Evolutionary conservation across 202 grass and related monocot species (phyloP), one percentile per base, ranked within the genome.

Genomic region (Musa balbisiana): DNA sequence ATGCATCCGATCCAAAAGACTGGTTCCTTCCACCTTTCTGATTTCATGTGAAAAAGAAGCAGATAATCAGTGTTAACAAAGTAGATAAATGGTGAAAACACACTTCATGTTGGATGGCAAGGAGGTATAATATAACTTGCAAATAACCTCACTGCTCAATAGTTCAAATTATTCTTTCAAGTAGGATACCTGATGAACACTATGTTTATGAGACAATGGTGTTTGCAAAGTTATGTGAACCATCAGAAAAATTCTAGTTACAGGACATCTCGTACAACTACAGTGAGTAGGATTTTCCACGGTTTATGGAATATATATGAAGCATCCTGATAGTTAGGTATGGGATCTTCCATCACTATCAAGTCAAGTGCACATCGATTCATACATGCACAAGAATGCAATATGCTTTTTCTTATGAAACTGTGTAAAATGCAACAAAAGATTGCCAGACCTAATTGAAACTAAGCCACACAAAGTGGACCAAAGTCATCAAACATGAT

Each of bases 381-480:
- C 69, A 83, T 53, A 52, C 23, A 24, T 24, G 72, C 22, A 66
- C 24, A 79, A 79, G 22, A 78, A 69, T 69, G 9, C 49, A 19
- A 19, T 60, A 19, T 60, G 33, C 4, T 60, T 60, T 1, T n/a
- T 60, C 17, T 60, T 60, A 60, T 16, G 56, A 21, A 21, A 60
- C 56, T n/a, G 56, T 60, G 17, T 19, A n/a, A 43, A 60, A 86
- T 49, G 77, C 65, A 84, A 52, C 73, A 73, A 71, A 53, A 72
- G 51, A 79, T 73, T 77, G 27, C 52, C 77, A 73, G 69, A 83
- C 64, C 77, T 81, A 58, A 69, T 60, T 49, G 29, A 81, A 83
- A 78, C 49, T 82, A 11, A 83, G 75, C 78, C 82, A 79, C 80
- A 85, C 53, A 71, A 76, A 70, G 71, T 84, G 78, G 71, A 73